A percentile compares a stretch with the other conserved stretches of the same genome.
Evolutionary conservation across 75 land plant species (phyloP).

Genomic region (Isoetes taiwanensis): DNA sequence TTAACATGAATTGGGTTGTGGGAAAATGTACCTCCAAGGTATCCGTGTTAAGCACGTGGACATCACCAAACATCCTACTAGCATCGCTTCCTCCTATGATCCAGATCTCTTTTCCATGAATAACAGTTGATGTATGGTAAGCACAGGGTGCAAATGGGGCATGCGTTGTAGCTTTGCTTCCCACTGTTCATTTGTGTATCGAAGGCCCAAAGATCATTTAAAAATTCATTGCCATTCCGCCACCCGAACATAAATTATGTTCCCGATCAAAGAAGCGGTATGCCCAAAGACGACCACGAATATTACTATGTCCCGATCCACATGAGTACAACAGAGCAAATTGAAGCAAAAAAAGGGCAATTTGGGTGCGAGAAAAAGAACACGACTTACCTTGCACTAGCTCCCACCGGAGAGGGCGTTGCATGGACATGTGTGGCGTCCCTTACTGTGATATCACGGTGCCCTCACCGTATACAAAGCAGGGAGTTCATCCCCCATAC

Average conservation of each 20-base stretch:
- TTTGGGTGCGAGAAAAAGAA: too few relatives aligned
- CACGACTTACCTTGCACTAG: too few relatives aligned
- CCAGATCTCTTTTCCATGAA: slow-evolving; percentile 24
- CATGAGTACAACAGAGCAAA: too few relatives aligned
- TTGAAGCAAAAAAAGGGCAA: too few relatives aligned
- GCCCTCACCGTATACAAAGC: too few relatives aligned
- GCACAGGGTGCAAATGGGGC: slow-evolving; percentile 26
- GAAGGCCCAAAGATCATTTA: slow-evolving; percentile 37
- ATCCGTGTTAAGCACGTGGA: slow-evolving; percentile 27
- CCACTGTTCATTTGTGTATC: slow-evolving; percentile 24
- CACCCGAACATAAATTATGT: slow-evolving; percentile 33
- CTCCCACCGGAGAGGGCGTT: too few relatives aligned
- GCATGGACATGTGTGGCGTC: too few relatives aligned
- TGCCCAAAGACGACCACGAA: too few relatives aligned
- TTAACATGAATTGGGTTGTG: too few relatives aligned
- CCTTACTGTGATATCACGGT: too few relatives aligned
- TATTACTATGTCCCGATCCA: too few relatives aligned
- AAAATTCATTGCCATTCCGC: slow-evolving; percentile 30
- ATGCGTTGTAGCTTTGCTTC: slow-evolving; percentile 26
- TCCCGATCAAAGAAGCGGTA: slow-evolving; percentile 31
- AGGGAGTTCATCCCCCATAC: too few relatives aligned
- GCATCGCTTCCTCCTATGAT: slow-evolving; percentile 37
- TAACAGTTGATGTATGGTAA: slow-evolving; percentile 33
- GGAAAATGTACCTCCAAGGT: slow-evolving; percentile 34
- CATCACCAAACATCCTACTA: slow-evolving; percentile 21